Evolutionary conservation across 129 eudicot genomes (phyloP), one percentile per base, ranked within the genome.

Genomic region (Tanacetum coccineum): DNA sequence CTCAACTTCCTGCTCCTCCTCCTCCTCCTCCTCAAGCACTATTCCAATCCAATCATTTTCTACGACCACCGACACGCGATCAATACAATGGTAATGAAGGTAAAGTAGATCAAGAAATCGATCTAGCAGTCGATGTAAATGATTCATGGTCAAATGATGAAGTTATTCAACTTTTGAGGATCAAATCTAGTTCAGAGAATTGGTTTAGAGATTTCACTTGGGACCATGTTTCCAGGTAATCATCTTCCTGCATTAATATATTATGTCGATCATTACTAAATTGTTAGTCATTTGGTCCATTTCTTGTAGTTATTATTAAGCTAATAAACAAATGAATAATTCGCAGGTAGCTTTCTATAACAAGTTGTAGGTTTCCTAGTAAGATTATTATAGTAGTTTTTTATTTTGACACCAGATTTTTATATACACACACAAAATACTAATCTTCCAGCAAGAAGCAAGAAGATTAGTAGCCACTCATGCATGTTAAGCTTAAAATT

Each of bases 161-260:
- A 72, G 85, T 90, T 21, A 82, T 87, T 50, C 81, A 84, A 6
- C 82, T 87, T 20, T 72, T 90, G 74, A 87, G 84, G 76, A 79
- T 84, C 80, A 87, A 91, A 90, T 87, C 97, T 75, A 78, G 78
- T 56, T 56, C 84, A 53, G 95, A 83, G 70, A 78, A 75, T 58
- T 89, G 91, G 90, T 84, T 79, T 65, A 84, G 81, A 1, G 95
- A 86, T 73, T 87, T 86, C 63, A 81, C 84, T 68, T 90, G 96
- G 96, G 90, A 89, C 75, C 90, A 86, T 67, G 94, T 89, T 70
- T 89, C 96, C 45, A 83, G 96, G 96, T 89, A 76, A 13, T 26
- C 52, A 22, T 36, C 59, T 15, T 70, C 19, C 39, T 47, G 47
- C 44, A 28, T 26, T 17, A 19, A 28, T 54, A 13, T 44, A 36